Conservation (phyloP, 441 rosid species). For the Adansonia rubrostipa region DNA sequence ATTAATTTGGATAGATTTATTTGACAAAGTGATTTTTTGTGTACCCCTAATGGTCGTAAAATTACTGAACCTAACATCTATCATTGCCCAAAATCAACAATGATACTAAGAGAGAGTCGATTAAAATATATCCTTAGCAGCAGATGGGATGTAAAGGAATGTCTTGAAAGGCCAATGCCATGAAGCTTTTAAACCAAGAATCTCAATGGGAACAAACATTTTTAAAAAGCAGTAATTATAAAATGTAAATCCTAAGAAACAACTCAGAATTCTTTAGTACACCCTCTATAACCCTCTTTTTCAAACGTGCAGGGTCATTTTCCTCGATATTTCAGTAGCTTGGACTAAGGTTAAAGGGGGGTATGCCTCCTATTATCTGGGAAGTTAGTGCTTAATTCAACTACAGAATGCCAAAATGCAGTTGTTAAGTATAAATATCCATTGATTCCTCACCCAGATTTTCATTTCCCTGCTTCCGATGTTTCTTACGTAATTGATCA, state of each 20-base stretch:
- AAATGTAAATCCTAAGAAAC: slow-evolving; percentile 22
- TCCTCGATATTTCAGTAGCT: slow-evolving; percentile 31
- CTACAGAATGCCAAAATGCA: no score
- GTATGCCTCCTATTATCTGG: background rate
- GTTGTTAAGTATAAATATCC: no score
- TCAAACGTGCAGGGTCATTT: slow-evolving; percentile 27
- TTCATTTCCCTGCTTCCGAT: slow-evolving; percentile 1
- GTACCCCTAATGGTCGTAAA: no score
- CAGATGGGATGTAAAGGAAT: slow-evolving; percentile 7
- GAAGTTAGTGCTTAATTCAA: background rate
- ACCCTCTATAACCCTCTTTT: background rate
- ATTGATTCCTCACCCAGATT: background rate
- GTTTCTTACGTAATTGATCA: slow-evolving; percentile 18
- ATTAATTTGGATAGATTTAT: no score
- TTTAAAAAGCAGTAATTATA: background rate
- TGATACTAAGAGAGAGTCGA: no score
- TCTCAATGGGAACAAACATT: slow-evolving; percentile 25
- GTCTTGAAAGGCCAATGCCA: slow-evolving; percentile 5
- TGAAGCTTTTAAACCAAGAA: background rate
- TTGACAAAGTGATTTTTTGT: no score
- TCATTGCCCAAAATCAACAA: no score
- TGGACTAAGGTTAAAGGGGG: slow-evolving; percentile 5
- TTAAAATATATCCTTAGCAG: background rate
- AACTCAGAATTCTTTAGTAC: no score
- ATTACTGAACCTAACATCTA: no score